These are phyloP conservation scores for Phytopythium ostracodes DNA, from an alignment of 352 stramenopile species.

Conservation along the genomic window DNA sequence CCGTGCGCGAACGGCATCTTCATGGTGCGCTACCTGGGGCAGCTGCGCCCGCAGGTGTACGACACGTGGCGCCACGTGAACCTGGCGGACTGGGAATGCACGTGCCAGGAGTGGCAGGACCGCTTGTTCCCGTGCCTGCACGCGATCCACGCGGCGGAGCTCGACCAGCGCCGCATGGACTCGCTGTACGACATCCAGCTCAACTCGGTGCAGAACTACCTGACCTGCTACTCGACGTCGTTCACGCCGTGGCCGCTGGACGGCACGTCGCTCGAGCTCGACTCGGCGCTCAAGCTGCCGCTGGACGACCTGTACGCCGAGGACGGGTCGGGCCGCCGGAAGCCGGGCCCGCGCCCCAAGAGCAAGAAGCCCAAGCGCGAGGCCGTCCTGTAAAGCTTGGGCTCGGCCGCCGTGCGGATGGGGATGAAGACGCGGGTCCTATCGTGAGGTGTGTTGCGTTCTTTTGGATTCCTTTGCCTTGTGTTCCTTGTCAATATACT, in stretches of 20 bases:
- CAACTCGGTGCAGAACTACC: conserved; percentile 67
- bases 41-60: conserved; percentile 46
- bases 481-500: background rate
- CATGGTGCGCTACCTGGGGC: conserved; percentile 71
- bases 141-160: conserved; percentile 64
- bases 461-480: background rate
- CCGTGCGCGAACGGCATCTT: conserved; percentile 73
- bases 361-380: conserved; percentile 21
- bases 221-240: conserved; percentile 46
- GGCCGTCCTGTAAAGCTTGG: conserved; percentile 5
- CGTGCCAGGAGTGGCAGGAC: conserved; percentile 79
- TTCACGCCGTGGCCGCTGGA: conserved; percentile 70
- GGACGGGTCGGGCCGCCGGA: conserved; percentile 46
- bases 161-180: conserved; percentile 70
- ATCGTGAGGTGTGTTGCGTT: background rate
- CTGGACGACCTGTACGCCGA: conserved; percentile 61
- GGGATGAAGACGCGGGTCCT: background rate
- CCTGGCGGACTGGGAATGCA: conserved; percentile 70
- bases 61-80: conserved; percentile 79
- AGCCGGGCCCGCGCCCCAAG: conserved; percentile 59
- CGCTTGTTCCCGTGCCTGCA: conserved; percentile 74
- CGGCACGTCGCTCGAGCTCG: conserved; percentile 31
- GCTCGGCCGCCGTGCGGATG: background rate
- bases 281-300: conserved; percentile 53
- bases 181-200: conserved; percentile 63